These are phyloP conservation scores for Rhizopogon vinicolor DNA, from an alignment of 768 basidiomycete genomes.

Conservation along the genomic window DNA sequence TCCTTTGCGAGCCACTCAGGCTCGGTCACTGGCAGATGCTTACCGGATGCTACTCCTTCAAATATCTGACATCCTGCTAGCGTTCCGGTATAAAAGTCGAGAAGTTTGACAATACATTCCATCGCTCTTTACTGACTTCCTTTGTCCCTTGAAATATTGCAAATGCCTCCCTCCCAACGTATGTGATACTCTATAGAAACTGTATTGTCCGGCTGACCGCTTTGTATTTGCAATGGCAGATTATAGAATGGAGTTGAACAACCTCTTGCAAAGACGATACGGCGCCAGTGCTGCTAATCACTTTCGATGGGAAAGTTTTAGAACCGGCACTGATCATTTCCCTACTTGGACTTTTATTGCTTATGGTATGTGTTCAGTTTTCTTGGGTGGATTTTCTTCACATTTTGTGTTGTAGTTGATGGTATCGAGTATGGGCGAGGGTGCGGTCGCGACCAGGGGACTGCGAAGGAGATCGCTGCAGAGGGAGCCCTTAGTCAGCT, in stretches of 20 bases:
- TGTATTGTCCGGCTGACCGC: not conserved
- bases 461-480: slow-evolving; percentile 26
- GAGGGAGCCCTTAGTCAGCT: slow-evolving; percentile 21
- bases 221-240: not conserved
- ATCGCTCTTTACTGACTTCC: not conserved
- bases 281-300: slow-evolving; percentile 20
- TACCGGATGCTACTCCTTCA: too few relatives aligned
- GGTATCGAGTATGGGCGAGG: slow-evolving; percentile 23
- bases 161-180: not conserved
- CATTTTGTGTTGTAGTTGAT: slow-evolving; percentile 12
- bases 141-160: not conserved
- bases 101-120: not conserved
- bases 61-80: not conserved
- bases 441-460: slow-evolving; percentile 19
- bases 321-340: slow-evolving; percentile 18
- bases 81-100: not conserved
- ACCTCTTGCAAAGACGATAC: slow-evolving; percentile 27
- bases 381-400: slow-evolving; percentile 1
- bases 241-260: slow-evolving; percentile 21
- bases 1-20: too few relatives aligned
- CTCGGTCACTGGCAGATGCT: not conserved
- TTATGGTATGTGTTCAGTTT: slow-evolving; percentile 15
- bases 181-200: not conserved
- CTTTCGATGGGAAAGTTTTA: slow-evolving; percentile 22
- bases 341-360: slow-evolving; percentile 20